Percentiles rank a stretch among this genome's conserved stretches.
phyloP scores from a whole-genome alignment of 2,329 filamentous ascomycete species.

The Penicillium sp. region DNA sequence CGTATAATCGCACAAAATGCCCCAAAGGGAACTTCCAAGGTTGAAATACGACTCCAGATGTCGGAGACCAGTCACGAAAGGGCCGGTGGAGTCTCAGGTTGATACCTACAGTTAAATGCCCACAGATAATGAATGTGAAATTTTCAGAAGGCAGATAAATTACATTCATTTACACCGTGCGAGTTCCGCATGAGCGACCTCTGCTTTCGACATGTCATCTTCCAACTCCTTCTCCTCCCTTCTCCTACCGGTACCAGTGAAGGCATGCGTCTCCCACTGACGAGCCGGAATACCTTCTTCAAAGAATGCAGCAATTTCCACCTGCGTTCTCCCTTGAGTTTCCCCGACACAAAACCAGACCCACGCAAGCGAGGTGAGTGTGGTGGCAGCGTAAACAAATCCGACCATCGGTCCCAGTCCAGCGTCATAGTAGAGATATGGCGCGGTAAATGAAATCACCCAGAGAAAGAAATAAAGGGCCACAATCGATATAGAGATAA shows the following conservation, averaged over 20 bases:
- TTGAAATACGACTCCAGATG: no score
- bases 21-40: no score
- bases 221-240: not conserved
- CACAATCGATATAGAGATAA: constrained; percentile 48
- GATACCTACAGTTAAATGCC: no score
- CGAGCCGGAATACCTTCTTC: constrained; percentile 38
- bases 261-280: constrained; percentile 36
- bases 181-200: not conserved
- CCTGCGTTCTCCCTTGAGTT: constrained; percentile 40
- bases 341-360: constrained; percentile 49
- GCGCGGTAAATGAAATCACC: constrained; percentile 38
- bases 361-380: constrained; percentile 32
- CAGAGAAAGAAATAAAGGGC: constrained; percentile 45
- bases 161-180: no score
- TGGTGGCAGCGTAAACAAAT: constrained; percentile 40
- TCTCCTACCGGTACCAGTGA: not conserved
- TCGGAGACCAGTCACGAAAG: no score
- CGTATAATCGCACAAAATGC: no score
- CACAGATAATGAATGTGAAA: no score
- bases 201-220: not conserved
- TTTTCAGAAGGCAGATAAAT: no score
- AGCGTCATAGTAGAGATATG: constrained; percentile 40
- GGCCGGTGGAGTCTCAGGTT: no score
- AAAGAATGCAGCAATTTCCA: constrained; percentile 48
- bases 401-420: constrained; percentile 39